Evolutionary conservation across 1,139 yeast species (phyloP).

Genomic region (Arxiozyma telluris): DNA sequence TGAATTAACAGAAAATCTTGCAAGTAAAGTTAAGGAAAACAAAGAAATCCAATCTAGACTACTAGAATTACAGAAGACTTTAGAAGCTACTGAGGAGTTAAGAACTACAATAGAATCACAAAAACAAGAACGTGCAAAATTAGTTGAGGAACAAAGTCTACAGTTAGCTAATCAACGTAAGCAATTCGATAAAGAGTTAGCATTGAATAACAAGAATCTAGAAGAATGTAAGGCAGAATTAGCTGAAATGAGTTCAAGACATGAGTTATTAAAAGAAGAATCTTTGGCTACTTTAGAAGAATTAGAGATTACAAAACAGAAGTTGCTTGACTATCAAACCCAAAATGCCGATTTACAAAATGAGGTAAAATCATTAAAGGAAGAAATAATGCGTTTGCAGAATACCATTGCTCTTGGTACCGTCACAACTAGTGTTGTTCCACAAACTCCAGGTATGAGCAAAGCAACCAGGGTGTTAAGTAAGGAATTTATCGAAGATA

Average conservation of each 20-base stretch:
- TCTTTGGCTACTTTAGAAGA: constrained; percentile 54
- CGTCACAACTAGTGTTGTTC: constrained; percentile 20
- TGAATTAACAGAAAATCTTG: constrained; percentile 78
- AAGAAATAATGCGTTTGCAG: constrained; percentile 47
- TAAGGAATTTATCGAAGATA: constrained; percentile 5
- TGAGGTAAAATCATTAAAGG: constrained; percentile 61
- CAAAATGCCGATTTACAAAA: constrained; percentile 62
- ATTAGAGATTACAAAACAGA: constrained; percentile 53
- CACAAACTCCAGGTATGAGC: constrained; percentile 16
- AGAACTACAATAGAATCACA: constrained; percentile 49
- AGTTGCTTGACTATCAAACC: constrained; percentile 53
- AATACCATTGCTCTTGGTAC: constrained; percentile 32
- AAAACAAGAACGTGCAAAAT: constrained; percentile 46
- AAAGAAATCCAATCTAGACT: constrained; percentile 60
- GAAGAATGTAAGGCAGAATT: constrained; percentile 55
- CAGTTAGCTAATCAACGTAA: constrained; percentile 46
- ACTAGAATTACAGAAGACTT: constrained; percentile 44
- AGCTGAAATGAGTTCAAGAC: constrained; percentile 55
- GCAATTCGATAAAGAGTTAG: constrained; percentile 50
- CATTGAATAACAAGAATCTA: constrained; percentile 49
- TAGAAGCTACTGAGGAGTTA: constrained; percentile 50
- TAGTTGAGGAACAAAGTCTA: constrained; percentile 38
- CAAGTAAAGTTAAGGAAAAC: constrained; percentile 72
- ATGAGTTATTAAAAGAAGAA: constrained; percentile 53
- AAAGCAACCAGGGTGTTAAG: constrained; percentile 8